Conservation (phyloP, 2,329 filamentous ascomycete species). For the Epichloe gansuensis region DNA sequence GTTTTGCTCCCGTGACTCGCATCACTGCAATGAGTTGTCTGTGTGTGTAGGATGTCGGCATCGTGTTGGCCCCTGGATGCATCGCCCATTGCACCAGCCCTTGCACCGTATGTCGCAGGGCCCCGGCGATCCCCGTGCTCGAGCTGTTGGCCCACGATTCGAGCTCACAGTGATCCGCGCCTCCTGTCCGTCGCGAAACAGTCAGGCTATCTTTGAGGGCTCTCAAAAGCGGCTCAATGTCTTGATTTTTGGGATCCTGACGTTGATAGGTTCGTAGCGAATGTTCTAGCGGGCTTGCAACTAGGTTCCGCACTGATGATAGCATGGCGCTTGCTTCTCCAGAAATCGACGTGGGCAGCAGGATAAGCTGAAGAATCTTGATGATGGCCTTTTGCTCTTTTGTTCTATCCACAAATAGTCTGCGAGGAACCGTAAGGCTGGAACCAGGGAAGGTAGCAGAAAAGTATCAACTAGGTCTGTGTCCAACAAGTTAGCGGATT, state of each 20-base stretch:
- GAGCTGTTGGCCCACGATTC: constrained; percentile 51
- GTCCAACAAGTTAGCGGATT: background rate
- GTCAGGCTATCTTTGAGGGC: constrained; percentile 48
- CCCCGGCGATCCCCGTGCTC: constrained; percentile 42
- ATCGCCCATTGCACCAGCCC: constrained; percentile 55
- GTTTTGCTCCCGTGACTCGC: constrained; percentile 48
- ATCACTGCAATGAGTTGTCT: constrained; percentile 52
- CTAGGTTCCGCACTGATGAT: constrained; percentile 56
- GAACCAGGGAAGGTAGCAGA: constrained; percentile 64
- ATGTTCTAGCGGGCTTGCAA: constrained; percentile 56
- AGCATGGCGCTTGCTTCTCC: constrained; percentile 62
- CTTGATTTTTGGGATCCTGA: constrained; percentile 53
- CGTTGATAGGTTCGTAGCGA: constrained; percentile 55
- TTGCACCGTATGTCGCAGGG: constrained; percentile 49
- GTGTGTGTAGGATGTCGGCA: constrained; percentile 59
- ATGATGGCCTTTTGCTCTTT: constrained; percentile 56
- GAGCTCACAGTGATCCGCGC: constrained; percentile 52
- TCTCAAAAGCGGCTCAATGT: constrained; percentile 58
- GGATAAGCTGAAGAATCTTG: constrained; percentile 58
- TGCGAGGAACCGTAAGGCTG: constrained; percentile 59
- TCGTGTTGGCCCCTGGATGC: constrained; percentile 39
- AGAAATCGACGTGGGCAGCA: constrained; percentile 58
- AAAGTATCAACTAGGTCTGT: constrained; percentile 68
- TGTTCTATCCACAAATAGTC: constrained; percentile 57
- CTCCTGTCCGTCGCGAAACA: constrained; percentile 48